These are phyloP conservation scores for Chiua virens DNA, from an alignment of 768 basidiomycete species.

Conservation along the genomic window DNA sequence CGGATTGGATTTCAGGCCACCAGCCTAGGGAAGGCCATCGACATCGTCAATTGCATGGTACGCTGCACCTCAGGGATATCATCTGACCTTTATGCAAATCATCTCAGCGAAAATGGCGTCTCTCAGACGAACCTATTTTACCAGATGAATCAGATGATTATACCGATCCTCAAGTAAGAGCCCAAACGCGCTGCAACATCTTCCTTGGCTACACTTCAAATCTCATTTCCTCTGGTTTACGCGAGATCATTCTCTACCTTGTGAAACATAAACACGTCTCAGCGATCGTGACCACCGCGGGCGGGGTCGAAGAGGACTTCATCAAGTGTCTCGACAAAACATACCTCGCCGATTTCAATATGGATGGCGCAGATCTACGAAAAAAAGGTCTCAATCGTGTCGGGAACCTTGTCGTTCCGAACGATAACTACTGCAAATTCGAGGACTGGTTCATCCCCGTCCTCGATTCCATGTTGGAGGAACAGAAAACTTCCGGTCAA, in stretches of 20 bases:
- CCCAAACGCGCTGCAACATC: conserved; percentile 75
- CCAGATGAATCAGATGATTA: conserved; percentile 73
- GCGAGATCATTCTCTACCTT: conserved; percentile 89
- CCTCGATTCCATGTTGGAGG: conserved; percentile 83
- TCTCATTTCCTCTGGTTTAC: conserved; percentile 94
- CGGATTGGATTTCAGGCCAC: conserved; percentile 98
- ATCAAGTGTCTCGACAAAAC: conserved; percentile 99
- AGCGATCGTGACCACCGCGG: conserved; percentile 94
- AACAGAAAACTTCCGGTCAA: conserved; percentile 69
- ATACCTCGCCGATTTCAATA: conserved; percentile 89
- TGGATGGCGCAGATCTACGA: conserved; percentile 87
- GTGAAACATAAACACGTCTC: conserved; percentile 91
- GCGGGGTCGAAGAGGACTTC: conserved; percentile 98
- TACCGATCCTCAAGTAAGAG: conserved; percentile 56
- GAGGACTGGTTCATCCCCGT: conserved; percentile 99
- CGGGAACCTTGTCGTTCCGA: conserved; percentile 94
- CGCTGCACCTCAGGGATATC: conserved; percentile 5
- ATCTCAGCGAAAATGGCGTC: conserved; percentile 78
- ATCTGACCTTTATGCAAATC: background rate
- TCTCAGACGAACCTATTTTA: conserved; percentile 77
- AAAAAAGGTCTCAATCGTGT: conserved; percentile 94
- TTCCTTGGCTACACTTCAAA: conserved; percentile 99
- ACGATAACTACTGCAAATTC: conserved; percentile 99
- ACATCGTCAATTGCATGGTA: conserved; percentile 94
- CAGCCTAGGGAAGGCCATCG: conserved; percentile 83